Conservation (phyloP, 495 filamentous ascomycete genomes). For the Penicillium longicatenatum region DNA sequence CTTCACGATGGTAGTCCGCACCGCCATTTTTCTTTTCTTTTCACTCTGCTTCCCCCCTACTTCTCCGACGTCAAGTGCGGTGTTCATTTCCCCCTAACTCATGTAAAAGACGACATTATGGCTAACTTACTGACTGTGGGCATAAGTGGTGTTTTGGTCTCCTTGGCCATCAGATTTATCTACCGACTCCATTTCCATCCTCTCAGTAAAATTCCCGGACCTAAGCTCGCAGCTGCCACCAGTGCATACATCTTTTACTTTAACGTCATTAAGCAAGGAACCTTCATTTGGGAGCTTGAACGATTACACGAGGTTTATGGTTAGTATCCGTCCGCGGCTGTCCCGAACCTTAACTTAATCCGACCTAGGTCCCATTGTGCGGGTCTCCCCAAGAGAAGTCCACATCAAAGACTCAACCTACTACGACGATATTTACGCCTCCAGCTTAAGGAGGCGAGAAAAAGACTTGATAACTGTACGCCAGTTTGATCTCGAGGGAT, state of each 20-base stretch:
- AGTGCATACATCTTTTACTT: conserved; percentile 54
- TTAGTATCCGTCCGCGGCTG: conserved; percentile 16
- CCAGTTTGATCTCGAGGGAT: conserved; percentile 19
- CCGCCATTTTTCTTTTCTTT: background rate
- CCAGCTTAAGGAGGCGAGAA: conserved; percentile 24
- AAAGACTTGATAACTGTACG: conserved; percentile 21
- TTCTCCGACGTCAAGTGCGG: background rate
- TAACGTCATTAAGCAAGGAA: conserved; percentile 32
- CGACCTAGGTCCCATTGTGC: conserved; percentile 50
- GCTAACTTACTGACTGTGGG: background rate
- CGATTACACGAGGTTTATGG: conserved; percentile 51
- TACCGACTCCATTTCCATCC: conserved; percentile 57
- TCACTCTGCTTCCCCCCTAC: background rate
- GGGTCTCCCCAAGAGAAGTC: conserved; percentile 53
- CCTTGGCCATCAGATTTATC: conserved; percentile 19
- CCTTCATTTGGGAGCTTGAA: conserved; percentile 24
- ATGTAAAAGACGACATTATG: background rate
- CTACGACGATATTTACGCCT: conserved; percentile 39
- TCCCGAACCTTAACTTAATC: background rate
- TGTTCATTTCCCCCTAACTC: background rate
- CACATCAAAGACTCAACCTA: conserved; percentile 44
- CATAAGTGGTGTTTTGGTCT: conserved; percentile 4
- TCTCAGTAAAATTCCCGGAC: conserved; percentile 48
- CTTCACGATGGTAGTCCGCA: background rate
- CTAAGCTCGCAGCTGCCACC: conserved; percentile 48